phyloP scores from a whole-genome alignment of 345 rosid genomes.

The Schrenkiella parvula region DNA sequence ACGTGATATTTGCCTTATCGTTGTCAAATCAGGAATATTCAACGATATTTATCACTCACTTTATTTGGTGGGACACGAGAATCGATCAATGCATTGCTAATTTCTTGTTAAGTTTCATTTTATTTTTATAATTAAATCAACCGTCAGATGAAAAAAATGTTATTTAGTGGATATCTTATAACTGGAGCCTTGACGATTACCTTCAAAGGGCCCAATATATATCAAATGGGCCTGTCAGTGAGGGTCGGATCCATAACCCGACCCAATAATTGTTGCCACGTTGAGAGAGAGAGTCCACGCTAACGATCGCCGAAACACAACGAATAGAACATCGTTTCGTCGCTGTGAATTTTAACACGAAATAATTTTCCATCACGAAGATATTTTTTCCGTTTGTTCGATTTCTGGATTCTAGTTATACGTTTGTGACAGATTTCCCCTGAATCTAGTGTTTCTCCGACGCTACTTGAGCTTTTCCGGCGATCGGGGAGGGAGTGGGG shows the following conservation, averaged over 20 bases:
- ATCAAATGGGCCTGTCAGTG: not conserved
- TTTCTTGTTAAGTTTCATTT: not conserved
- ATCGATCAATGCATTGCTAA: not conserved
- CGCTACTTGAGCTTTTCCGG: conserved; percentile 1
- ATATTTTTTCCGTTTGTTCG: not conserved
- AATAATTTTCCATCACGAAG: not conserved
- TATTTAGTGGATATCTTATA: not conserved
- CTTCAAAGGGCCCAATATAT: not conserved
- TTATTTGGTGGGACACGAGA: conserved; percentile 22
- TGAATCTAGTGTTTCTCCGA: not conserved
- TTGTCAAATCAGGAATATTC: conserved; percentile 16
- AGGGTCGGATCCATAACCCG: conserved; percentile 11
- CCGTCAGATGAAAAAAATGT: not conserved
- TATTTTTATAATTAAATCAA: not conserved
- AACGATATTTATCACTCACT: conserved; percentile 1
- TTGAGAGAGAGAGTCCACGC: conserved; percentile 17
- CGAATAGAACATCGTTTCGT: conserved; percentile 29
- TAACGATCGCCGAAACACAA: conserved; percentile 26
- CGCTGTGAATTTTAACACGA: not conserved
- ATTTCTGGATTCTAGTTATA: not conserved
- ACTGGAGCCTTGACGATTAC: not conserved
- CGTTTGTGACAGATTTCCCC: not conserved
- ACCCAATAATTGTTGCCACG: conserved; percentile 11
- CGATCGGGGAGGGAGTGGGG: conserved; percentile 8
- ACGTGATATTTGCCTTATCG: conserved; percentile 2